A percentile compares a stretch with the other conserved stretches of the same genome.
Conservation (phyloP, 2,329 filamentous ascomycete species). For the Kalaharituber pfeilii region DNA sequence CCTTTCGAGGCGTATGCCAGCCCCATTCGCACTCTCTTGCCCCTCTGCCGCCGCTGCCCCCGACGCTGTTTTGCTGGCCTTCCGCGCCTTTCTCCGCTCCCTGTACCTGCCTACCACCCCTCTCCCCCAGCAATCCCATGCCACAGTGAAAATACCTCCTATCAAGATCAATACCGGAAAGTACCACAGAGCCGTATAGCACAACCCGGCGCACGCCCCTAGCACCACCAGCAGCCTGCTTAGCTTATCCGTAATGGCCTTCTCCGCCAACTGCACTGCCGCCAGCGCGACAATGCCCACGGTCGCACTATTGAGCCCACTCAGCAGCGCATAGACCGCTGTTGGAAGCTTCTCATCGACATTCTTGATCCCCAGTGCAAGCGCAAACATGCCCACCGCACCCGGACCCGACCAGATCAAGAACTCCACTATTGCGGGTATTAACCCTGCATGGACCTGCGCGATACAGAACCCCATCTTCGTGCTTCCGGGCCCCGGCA, state of each 20-base stretch:
- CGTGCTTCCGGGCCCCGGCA: conserved; percentile 50
- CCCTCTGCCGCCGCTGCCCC: background rate
- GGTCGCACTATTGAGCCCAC: conserved; percentile 52
- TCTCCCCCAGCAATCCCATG: conserved; percentile 37
- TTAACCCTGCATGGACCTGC: conserved; percentile 43
- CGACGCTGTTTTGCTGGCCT: conserved; percentile 4
- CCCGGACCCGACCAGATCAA: conserved; percentile 51
- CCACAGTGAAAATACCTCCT: conserved; percentile 36
- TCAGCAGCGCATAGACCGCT: conserved; percentile 50
- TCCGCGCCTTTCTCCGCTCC: conserved; percentile 8
- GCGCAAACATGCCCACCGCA: conserved; percentile 50
- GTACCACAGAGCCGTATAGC: conserved; percentile 60
- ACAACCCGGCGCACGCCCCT: conserved; percentile 44
- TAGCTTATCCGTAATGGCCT: conserved; percentile 47
- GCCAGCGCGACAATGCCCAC: conserved; percentile 56
- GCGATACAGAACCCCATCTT: conserved; percentile 56
- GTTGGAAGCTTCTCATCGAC: conserved; percentile 42
- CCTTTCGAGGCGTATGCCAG: conserved; percentile 24
- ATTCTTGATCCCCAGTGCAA: conserved; percentile 46
- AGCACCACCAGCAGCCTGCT: conserved; percentile 48
- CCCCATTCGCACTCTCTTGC: conserved; percentile 20
- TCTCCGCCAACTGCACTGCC: conserved; percentile 48
- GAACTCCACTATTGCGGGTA: conserved; percentile 42
- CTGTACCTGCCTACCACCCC: conserved; percentile 3
- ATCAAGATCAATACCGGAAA: conserved; percentile 47